phyloP scores from a whole-genome alignment of 2,329 filamentous ascomycete species.

The Ramularia collo-cygni region DNA sequence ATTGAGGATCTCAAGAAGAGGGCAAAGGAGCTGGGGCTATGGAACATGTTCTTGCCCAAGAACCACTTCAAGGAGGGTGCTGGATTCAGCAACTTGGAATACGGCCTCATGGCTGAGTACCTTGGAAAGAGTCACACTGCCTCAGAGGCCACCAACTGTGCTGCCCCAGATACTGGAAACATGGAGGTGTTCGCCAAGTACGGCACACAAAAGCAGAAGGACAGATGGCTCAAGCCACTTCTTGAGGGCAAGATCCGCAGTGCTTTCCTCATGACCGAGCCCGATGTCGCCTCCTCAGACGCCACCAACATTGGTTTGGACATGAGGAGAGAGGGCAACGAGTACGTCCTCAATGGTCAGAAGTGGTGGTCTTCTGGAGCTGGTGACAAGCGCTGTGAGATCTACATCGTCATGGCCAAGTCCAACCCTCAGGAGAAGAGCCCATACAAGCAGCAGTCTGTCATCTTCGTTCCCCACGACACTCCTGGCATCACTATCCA shows the following conservation, averaged over 20 bases:
- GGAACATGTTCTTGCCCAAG: constrained; percentile 97
- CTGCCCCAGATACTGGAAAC: constrained; percentile 46
- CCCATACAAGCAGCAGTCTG: constrained; percentile 85
- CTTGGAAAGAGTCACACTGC: constrained; percentile 79
- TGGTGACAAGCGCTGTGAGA: constrained; percentile 81
- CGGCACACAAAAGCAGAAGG: constrained; percentile 44
- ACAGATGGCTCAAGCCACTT: constrained; percentile 44
- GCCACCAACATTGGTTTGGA: constrained; percentile 52
- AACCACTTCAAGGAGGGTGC: constrained; percentile 93
- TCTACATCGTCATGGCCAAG: constrained; percentile 98
- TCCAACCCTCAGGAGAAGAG: constrained; percentile 67
- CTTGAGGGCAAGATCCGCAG: constrained; percentile 44
- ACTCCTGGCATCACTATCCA: constrained; percentile 82
- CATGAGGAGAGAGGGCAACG: constrained; percentile 75
- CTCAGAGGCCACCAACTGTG: constrained; percentile 76
- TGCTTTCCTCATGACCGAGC: constrained; percentile 42
- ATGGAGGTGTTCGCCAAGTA: constrained; percentile 49
- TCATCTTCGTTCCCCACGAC: constrained; percentile 77
- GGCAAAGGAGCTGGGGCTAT: constrained; percentile 75
- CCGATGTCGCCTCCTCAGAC: constrained; percentile 45
- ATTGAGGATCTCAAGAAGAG: constrained; percentile 86
- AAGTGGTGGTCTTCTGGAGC: constrained; percentile 99
- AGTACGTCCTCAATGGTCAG: constrained; percentile 86
- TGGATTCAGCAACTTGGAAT: constrained; percentile 92
- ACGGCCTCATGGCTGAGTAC: constrained; percentile 95